phyloP scores from a whole-genome alignment of 2,329 filamentous ascomycete species.

The Ambrosiella beaveri region DNA sequence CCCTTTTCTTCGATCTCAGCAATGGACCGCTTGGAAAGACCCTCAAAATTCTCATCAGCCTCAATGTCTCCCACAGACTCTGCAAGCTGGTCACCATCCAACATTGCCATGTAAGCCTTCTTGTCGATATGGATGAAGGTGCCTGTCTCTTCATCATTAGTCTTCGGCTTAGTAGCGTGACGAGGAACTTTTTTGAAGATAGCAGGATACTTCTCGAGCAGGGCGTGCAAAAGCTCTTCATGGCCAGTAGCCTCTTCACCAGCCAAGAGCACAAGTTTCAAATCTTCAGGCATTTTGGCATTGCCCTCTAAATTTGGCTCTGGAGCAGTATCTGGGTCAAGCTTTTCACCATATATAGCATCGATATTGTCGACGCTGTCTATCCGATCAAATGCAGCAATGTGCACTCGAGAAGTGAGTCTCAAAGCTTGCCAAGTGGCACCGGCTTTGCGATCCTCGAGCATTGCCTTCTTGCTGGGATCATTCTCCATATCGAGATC shows the following conservation, averaged over 20 bases:
- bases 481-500: conserved; percentile 68
- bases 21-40: background rate
- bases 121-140: conserved; percentile 39
- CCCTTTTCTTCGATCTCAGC: conserved; percentile 30
- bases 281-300: conserved; percentile 28
- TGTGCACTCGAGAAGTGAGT: conserved; percentile 54
- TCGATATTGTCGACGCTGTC: conserved; percentile 61
- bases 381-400: conserved; percentile 71
- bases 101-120: conserved; percentile 37
- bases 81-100: conserved; percentile 41
- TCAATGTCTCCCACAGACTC: conserved; percentile 24
- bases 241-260: conserved; percentile 47
- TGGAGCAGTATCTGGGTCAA: conserved; percentile 8
- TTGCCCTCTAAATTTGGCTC: background rate
- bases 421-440: conserved; percentile 82
- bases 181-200: conserved; percentile 43
- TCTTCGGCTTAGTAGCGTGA: conserved; percentile 35
- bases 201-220: conserved; percentile 45
- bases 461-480: conserved; percentile 35
- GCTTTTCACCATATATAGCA: conserved; percentile 31
- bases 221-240: conserved; percentile 42
- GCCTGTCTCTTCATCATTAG: conserved; percentile 34
- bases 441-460: conserved; percentile 60
- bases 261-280: conserved; percentile 45
- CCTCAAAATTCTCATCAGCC: background rate